Evolutionary conservation across 225 moss, liverwort and hornwort genomes (phyloP), one percentile per base, ranked within the genome.

Genomic region (Bryoerythrophyllum caledonicum): DNA sequence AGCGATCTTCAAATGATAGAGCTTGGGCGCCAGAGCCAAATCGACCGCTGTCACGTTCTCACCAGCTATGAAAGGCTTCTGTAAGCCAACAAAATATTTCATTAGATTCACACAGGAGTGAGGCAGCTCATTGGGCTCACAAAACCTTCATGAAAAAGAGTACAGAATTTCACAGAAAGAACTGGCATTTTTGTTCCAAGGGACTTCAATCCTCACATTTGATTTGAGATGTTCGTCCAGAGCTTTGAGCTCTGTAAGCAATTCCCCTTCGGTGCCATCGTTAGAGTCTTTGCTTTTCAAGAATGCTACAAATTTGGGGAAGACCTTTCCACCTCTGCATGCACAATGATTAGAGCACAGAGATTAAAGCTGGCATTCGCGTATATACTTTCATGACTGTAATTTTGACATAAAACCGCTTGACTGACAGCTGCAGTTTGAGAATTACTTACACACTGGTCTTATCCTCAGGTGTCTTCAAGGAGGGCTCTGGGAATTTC

Each of bases 21-120:
- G 81, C 80, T 92, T 99, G 21, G 99, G 99, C 30, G 89, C 91
- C 55, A 99, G 78, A 69, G 84, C 88, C 75, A 99, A 89, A 69
- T 99, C 99, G 60, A 80, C 82, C 16, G 89, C 83, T 15, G 91
- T 86, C 60, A 95, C 71, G 63, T 95, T 90, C 35, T 91, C 91
- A 68, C 95, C 99, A 57, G 93, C 93, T 63, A 99, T 67, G 65
- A 81, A 99, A 34, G 93, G 91, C 34, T 87, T 83, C 95, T 95
- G 90, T 77, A 65, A 82, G 27, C n/a, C 67, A 32, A 71, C 15
- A 71, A 21, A 54, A 20, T 21, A 63, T n/a, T 63, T 28, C 53
- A 41, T 76, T 44, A 76, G 37, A 41, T 37, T 71, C 67, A 63
- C 43, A 66, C 6, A 37, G 19, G 20, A 54, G 20, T 44, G 28